Evolutionary conservation across 306 rosid genomes (phyloP).

Genomic region (Vicia faba): DNA sequence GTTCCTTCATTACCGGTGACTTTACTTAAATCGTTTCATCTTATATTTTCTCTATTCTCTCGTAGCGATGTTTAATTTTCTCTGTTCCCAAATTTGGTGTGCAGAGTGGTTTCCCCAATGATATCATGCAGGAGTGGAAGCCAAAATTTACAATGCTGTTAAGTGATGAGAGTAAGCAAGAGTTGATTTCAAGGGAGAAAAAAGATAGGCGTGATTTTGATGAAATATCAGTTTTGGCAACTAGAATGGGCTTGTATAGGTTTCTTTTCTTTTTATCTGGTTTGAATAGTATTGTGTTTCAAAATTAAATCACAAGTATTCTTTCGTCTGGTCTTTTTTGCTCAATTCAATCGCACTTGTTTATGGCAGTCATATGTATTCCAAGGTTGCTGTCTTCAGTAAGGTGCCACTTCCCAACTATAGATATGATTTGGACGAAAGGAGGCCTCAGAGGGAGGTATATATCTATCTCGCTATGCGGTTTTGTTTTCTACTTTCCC

Average conservation of each 20-base stretch:
- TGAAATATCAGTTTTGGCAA: constrained; percentile 67
- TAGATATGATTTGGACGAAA: constrained; percentile 91
- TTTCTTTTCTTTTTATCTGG: constrained; percentile 35
- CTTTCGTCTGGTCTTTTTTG: neutral
- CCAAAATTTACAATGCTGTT: constrained; percentile 56
- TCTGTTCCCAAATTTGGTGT: constrained; percentile 22
- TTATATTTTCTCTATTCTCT: neutral
- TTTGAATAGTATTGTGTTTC: neutral
- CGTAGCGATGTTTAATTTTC: neutral
- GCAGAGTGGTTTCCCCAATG: constrained; percentile 54
- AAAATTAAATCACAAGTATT: constrained; percentile 18
- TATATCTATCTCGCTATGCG: constrained; percentile 26
- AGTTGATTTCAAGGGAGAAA: constrained; percentile 79
- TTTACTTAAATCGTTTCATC: neutral
- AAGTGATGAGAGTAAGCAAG: constrained; percentile 68
- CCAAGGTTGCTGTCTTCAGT: constrained; percentile 82
- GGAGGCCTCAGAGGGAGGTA: constrained; percentile 95
- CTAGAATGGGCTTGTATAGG: constrained; percentile 85
- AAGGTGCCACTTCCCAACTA: constrained; percentile 92
- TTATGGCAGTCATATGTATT: constrained; percentile 80
- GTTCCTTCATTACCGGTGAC: constrained; percentile 49
- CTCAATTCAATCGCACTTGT: constrained; percentile 24
- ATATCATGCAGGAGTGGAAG: constrained; percentile 62
- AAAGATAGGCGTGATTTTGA: constrained; percentile 84
- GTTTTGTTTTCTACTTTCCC: constrained; percentile 10